Evolutionary conservation across 345 rosid species (phyloP), one percentile per base, ranked within the genome.

Genomic region (Rhizophora mangle): DNA sequence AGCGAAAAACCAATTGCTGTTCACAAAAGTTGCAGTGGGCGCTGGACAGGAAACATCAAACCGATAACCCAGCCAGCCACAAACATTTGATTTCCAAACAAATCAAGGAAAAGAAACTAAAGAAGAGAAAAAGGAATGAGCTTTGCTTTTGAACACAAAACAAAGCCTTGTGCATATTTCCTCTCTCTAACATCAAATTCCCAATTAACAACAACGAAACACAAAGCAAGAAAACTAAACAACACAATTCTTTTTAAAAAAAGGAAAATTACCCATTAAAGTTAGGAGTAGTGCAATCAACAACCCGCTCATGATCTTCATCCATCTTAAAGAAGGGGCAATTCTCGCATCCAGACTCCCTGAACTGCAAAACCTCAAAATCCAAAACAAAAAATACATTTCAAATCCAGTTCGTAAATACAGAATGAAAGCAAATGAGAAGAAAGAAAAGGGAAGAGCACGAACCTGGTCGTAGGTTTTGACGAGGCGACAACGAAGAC

Each of bases 331-430:
- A 87, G 84, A 89, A 88, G 62, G 93, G 76, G 76, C 90, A 92
- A 65, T 92, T 92, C 83, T 92, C 96, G 65, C 97, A 89, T 39
- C 96, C 97, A 32, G 92, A 86, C 61, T 92, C 94, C 36, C 97
- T 78, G 49, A 85, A 86, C 89, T 86, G 83, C 60, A 67, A 8
- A 2, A 21, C 11, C 22, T 22, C 46, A 5, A 24, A 21, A 37
- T 18, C 58, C 26, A 68, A 60, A 32, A 34, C 54, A 27, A 29
- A 13, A 54, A 18, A 34, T 1, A 1, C 7, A 26, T n/a, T 22
- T 32, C 2, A 3, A 32, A 34, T 22, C 31, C 13, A 55, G 26
- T n/a, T 32, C 26, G 31, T 15, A 16, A 20, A 6, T 22, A n/a
- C 54, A 27, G 6, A 43, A 6, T 6, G 60, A 62, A 27, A 57